Percentiles rank a stretch among this genome's conserved stretches.
Evolutionary conservation across 2,329 filamentous ascomycete genomes (phyloP).

Genomic region (Verticillium isaacii): DNA sequence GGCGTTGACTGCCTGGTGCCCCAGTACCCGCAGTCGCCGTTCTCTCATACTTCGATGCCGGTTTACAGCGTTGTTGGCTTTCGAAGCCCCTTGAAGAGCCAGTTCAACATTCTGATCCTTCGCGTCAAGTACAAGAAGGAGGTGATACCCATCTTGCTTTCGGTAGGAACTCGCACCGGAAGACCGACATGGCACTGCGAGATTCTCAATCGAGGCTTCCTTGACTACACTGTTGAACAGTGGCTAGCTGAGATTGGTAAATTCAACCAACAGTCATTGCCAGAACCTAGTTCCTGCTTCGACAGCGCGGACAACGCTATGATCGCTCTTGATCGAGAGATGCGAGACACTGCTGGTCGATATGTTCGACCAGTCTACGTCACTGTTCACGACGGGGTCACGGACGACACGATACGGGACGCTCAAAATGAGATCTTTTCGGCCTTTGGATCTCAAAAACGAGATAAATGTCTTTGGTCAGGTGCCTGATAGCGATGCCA

Average conservation of each 20-base stretch:
- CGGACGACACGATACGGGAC: too few species aligned
- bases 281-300: not conserved
- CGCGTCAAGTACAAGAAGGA: constrained; percentile 1
- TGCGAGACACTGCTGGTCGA: constrained; percentile 11
- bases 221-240: not conserved
- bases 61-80: constrained; percentile 8
- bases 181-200: constrained; percentile 1
- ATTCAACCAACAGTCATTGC: not conserved
- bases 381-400: not conserved
- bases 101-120: constrained; percentile 3
- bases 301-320: not conserved
- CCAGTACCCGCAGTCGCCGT: constrained; percentile 6
- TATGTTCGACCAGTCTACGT: not conserved
- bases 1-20: constrained; percentile 6
- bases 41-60: constrained; percentile 4
- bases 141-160: constrained; percentile 1
- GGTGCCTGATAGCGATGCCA: too few species aligned
- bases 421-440: too few species aligned
- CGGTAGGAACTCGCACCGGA: not conserved
- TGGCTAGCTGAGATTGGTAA: constrained; percentile 3
- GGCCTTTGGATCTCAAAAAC: too few species aligned
- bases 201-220: not conserved
- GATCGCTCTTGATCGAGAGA: constrained; percentile 3
- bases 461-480: too few species aligned
- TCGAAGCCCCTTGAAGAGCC: not conserved